phyloP scores from a whole-genome alignment of 2,329 filamentous ascomycete species.

The Phaeosphaeria sp. region DNA sequence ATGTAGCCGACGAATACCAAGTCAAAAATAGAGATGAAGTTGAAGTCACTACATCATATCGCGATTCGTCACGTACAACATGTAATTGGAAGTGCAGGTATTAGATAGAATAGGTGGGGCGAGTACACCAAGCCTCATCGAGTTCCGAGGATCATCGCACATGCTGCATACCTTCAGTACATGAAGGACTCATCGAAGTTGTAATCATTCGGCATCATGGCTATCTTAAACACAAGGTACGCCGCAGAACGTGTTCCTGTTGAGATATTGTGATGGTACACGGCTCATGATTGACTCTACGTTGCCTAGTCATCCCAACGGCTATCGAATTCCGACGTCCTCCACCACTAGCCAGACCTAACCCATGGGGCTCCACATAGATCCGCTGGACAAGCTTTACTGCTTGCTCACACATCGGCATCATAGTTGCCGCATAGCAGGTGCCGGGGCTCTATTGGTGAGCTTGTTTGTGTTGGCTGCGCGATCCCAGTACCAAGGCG shows the following conservation, averaged over 20 bases:
- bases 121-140: not conserved
- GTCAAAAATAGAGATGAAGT: not conserved
- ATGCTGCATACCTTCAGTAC: not conserved
- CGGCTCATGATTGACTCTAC: not conserved
- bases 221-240: not conserved
- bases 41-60: no score
- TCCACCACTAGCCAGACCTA: not conserved
- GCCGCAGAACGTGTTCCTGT: not conserved
- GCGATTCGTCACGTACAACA: no score
- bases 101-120: no score
- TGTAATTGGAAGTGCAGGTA: no score
- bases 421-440: not conserved
- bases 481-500: constrained; percentile 1
- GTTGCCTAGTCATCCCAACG: not conserved
- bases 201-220: not conserved
- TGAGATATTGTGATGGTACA: not conserved
- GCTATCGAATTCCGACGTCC: not conserved
- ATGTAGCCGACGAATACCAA: not conserved
- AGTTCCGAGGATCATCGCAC: not conserved
- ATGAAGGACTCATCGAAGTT: not conserved
- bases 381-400: not conserved
- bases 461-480: not conserved
- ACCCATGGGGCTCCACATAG: not conserved
- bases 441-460: not conserved
- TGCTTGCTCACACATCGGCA: not conserved